Evolutionary conservation across 2,329 filamentous ascomycete genomes (phyloP), one percentile per base, ranked within the genome.

Genomic region (Colletotrichum sp.): DNA sequence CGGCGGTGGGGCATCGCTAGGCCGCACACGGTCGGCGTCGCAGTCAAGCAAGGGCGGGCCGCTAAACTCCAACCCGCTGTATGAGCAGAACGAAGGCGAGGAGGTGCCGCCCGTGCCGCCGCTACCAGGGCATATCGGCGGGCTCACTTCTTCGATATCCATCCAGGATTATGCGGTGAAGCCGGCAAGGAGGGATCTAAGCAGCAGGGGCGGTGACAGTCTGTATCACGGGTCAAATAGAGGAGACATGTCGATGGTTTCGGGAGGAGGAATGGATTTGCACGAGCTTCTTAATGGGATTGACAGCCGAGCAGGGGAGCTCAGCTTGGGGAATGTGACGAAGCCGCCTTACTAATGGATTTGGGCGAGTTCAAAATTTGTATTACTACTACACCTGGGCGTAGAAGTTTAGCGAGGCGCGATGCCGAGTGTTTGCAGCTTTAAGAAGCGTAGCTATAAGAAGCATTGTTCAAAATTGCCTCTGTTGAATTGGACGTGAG

Each of bases 81-180:
- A 80, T 36, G 82, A 84, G 38, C 82, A 82, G 5, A 77, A 77
- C 6, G 83, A 83, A 13, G 78, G 82, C 7, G 82, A 80, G 6
- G 84, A 87, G 9, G 89, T 92, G 9, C 90, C 90, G 5, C 90
- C 90, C 0, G 90, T 92, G 15, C 90, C 90, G 8, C 90, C 90
- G 2, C 81, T 92, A 77, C 90, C 74, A 90, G 16, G 84, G 83
- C 69, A 78, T 85, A 21, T 82, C 38, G 72, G 76, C 15, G 69
- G 57, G 80, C 83, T 21, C 79, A 80, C 68, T 82, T 77, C 66
- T 78, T 83, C 72, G 68, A 78, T 82, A 16, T 81, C 83, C 5
- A 82, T 82, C 12, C 85, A 85, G 61, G 85, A 88, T 32, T 79
- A 86, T 55, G 81, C 81, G 5, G 78, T 79, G 13, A 87, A 83